Evolutionary conservation across 768 basidiomycete species (phyloP).

Genomic region (Trametes coccinea): DNA sequence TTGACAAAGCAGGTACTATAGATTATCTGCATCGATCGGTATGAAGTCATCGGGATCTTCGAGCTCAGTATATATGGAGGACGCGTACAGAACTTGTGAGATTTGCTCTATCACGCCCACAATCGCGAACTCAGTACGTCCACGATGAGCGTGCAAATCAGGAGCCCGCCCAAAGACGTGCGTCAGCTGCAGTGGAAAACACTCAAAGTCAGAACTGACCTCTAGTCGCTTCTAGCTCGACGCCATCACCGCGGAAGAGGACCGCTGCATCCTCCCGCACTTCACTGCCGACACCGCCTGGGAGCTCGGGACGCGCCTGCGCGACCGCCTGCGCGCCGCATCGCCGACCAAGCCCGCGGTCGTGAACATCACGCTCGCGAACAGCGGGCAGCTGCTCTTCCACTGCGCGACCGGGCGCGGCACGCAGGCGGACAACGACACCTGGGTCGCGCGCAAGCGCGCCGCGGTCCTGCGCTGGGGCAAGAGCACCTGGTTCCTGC

Average conservation of each 20-base stretch:
- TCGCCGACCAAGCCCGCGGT: slow-evolving; percentile 21
- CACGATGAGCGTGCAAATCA: slow-evolving; percentile 10
- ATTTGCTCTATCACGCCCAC: too few relatives aligned
- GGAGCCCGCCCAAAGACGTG: slow-evolving; percentile 5
- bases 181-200: not conserved
- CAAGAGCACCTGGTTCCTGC: slow-evolving; percentile 22
- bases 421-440: slow-evolving; percentile 26
- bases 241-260: slow-evolving; percentile 17
- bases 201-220: not conserved
- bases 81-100: too few relatives aligned
- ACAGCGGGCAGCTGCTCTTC: slow-evolving; percentile 27
- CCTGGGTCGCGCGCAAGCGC: slow-evolving; percentile 28
- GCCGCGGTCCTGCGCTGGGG: slow-evolving; percentile 27
- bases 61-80: too few relatives aligned
- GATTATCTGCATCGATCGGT: slow-evolving; percentile 3
- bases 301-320: slow-evolving; percentile 23
- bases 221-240: slow-evolving; percentile 13
- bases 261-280: slow-evolving; percentile 22
- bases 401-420: slow-evolving; percentile 24
- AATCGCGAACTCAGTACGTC: not conserved
- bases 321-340: slow-evolving; percentile 20
- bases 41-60: not conserved
- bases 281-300: slow-evolving; percentile 27
- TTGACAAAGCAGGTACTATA: slow-evolving; percentile 6
- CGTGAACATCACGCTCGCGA: slow-evolving; percentile 28